Percentiles rank a stretch among this genome's conserved stretches.
Conservation (phyloP, 768 basidiomycete genomes). For the Hericium rajendrae region DNA sequence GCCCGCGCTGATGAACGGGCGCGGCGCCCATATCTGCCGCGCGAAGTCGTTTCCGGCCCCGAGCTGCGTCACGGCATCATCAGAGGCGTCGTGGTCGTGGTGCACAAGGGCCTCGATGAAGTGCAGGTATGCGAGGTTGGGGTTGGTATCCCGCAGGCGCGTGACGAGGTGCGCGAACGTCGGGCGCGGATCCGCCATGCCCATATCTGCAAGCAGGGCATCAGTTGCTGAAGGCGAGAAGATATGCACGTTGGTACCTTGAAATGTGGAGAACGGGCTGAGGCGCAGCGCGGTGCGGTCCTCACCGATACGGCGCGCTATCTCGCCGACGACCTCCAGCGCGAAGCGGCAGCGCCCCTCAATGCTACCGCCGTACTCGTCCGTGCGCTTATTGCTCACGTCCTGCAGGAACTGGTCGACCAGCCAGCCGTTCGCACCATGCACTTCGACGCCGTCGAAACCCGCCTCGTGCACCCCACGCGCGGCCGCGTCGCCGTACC, state of each 20-base stretch:
- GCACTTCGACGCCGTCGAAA: constrained; percentile 21
- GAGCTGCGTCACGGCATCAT: not conserved
- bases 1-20: constrained; percentile 10
- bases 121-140: constrained; percentile 30
- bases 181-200: constrained; percentile 17
- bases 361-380: constrained; percentile 35
- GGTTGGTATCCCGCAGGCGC: constrained; percentile 15
- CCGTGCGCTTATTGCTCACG: constrained; percentile 27
- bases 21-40: constrained; percentile 13
- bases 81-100: not conserved
- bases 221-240: not conserved
- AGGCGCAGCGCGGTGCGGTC: constrained; percentile 22
- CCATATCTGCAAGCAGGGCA: constrained; percentile 3
- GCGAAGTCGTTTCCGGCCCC: constrained; percentile 6
- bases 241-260: not conserved
- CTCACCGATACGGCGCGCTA: constrained; percentile 25
- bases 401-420: constrained; percentile 34
- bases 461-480: constrained; percentile 22
- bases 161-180: constrained; percentile 18
- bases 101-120: constrained; percentile 17
- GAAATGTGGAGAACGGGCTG: constrained; percentile 15
- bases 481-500: constrained; percentile 22
- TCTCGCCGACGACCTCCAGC: constrained; percentile 27
- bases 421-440: constrained; percentile 23
- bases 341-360: constrained; percentile 34